Conservation (phyloP, 371 early-diverging fungal species). For the Mucor mucedo region DNA sequence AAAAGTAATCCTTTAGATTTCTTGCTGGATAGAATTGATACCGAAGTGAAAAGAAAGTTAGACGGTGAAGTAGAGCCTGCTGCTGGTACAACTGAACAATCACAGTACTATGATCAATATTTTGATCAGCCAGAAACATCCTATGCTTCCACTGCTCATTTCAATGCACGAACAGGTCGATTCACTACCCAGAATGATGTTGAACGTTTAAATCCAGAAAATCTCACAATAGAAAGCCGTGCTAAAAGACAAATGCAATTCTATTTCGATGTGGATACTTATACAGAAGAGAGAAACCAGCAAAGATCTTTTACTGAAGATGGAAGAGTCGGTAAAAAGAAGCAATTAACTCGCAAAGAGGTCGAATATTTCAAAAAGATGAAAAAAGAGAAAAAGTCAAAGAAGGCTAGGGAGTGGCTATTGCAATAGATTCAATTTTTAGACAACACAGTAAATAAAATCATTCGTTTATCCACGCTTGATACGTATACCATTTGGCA, state of each 20-base stretch:
- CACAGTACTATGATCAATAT: conserved; percentile 8
- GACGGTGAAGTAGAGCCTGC: conserved; percentile 20
- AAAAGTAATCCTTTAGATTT: conserved; percentile 35
- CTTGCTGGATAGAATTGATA: conserved; percentile 50
- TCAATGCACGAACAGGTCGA: conserved; percentile 57
- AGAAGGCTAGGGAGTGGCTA: conserved; percentile 48
- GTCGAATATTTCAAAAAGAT: conserved; percentile 46
- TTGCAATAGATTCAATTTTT: conserved; percentile 13
- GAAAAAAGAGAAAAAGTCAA: conserved; percentile 52
- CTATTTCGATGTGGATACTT: conserved; percentile 56
- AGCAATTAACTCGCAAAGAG: conserved; percentile 44
- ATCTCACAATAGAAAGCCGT: conserved; percentile 41
- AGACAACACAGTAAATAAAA: too few relatives aligned
- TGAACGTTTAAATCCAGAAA: conserved; percentile 46
- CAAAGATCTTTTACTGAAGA: conserved; percentile 16
- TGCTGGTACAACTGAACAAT: background rate
- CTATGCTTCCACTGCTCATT: conserved; percentile 53
- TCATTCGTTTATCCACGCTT: too few relatives aligned
- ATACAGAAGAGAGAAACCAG: conserved; percentile 43
- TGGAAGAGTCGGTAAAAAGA: conserved; percentile 27
- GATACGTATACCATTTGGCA: too few relatives aligned
- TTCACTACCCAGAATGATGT: conserved; percentile 51
- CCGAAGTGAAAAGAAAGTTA: conserved; percentile 38
- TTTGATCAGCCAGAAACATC: conserved; percentile 6
- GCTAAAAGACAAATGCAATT: conserved; percentile 52